Conservation (phyloP, 345 rosid species). For the Chamaenerion angustifolium region DNA sequence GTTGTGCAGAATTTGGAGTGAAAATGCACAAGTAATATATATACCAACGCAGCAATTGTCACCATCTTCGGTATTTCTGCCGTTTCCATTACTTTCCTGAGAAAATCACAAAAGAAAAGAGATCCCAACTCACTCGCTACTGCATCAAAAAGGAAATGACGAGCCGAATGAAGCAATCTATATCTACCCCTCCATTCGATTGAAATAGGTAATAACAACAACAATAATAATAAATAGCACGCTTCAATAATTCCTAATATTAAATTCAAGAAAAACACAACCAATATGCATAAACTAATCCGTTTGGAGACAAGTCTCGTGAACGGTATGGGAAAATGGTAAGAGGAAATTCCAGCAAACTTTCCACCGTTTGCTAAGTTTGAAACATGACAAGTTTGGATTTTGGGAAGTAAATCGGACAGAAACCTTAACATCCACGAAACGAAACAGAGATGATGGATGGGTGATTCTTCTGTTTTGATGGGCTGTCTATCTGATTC, state of each 20-base stretch:
- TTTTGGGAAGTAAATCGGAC: not conserved
- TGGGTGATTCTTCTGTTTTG: too few species aligned
- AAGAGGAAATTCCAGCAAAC: too few species aligned
- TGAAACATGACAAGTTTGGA: too few species aligned
- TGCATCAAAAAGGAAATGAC: conserved; percentile 9
- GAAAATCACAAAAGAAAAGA: conserved; percentile 4
- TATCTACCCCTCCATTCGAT: conserved; percentile 10
- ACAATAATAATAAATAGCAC: not conserved
- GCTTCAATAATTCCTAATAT: not conserved
- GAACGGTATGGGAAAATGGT: not conserved
- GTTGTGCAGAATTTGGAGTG: too few species aligned
- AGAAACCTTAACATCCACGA: conserved; percentile 3
- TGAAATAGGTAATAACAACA: not conserved
- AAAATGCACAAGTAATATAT: conserved; percentile 7
- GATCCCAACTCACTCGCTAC: not conserved
- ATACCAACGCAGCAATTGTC: conserved; percentile 8
- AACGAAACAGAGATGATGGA: not conserved
- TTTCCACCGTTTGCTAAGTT: too few species aligned
- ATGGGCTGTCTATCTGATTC: too few species aligned
- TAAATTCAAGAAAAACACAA: not conserved
- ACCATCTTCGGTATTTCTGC: conserved; percentile 47
- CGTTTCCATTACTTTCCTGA: conserved; percentile 22
- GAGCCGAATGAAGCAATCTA: conserved; percentile 14
- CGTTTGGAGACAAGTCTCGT: conserved; percentile 9
- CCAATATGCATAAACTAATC: conserved; percentile 4